Evolutionary conservation across 306 rosid species (phyloP).

Genomic region (Prinsepia uniflora): DNA sequence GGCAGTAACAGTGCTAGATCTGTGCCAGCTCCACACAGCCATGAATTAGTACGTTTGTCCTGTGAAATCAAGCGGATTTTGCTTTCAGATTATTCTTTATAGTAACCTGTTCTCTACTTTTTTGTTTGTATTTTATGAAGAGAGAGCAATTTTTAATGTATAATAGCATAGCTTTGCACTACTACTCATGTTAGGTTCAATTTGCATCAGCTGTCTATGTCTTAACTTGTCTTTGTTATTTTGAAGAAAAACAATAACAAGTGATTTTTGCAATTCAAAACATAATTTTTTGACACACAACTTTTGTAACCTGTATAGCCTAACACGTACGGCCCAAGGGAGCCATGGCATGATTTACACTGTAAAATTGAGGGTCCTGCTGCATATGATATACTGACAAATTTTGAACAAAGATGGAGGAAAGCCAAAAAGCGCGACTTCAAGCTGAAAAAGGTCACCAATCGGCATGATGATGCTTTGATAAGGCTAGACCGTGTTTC

Average conservation of each 20-base stretch:
- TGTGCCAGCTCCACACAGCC: not conserved
- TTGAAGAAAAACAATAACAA: not conserved
- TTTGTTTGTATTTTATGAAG: not conserved
- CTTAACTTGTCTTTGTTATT: not conserved
- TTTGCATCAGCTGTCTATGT: not conserved
- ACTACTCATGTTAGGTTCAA: not conserved
- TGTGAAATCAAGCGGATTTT: not conserved
- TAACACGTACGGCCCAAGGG: conserved; percentile 46
- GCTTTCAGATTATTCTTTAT: not conserved
- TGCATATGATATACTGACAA: conserved; percentile 65
- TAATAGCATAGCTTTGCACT: not conserved
- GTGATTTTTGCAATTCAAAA: not conserved
- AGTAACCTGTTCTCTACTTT: not conserved
- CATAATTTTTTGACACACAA: not conserved
- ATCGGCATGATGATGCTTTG: conserved; percentile 66
- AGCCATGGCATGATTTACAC: conserved; percentile 51
- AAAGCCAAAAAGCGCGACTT: conserved; percentile 71
- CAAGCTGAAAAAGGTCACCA: conserved; percentile 48
- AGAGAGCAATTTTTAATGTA: not conserved
- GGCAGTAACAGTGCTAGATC: not conserved
- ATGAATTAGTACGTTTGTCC: not conserved
- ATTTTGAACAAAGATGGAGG: conserved; percentile 71
- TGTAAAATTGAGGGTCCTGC: conserved; percentile 82
- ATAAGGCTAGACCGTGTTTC: conserved; percentile 59
- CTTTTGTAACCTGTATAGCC: conserved; percentile 34